These are phyloP conservation scores for Talaromyces liani DNA, from an alignment of 495 filamentous ascomycete genomes.

Conservation along the genomic window DNA sequence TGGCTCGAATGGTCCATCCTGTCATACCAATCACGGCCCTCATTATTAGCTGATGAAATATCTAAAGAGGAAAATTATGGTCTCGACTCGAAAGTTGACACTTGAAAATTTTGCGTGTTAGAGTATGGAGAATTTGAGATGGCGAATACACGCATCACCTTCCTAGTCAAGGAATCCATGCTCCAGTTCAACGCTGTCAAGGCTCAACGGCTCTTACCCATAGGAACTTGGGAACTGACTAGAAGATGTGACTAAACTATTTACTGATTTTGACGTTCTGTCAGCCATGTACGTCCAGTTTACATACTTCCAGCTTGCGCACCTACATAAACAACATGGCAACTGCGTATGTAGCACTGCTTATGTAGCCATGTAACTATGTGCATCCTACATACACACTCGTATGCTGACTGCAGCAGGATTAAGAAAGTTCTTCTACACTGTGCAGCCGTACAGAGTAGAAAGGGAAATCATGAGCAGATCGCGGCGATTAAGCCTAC, in stretches of 20 bases:
- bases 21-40: background rate
- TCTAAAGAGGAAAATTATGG: background rate
- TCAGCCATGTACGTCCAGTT: no score
- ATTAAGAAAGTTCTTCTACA: background rate
- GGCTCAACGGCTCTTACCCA: background rate
- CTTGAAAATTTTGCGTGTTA: background rate
- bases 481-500: background rate
- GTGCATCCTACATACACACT: background rate
- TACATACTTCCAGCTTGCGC: no score
- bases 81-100: background rate
- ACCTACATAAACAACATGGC: no score
- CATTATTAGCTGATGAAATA: background rate
- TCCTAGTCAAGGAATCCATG: background rate
- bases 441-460: background rate
- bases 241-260: no score
- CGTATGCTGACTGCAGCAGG: background rate
- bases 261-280: no score
- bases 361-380: no score
- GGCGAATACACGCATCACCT: background rate
- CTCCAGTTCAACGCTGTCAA: background rate
- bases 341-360: no score
- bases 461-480: background rate
- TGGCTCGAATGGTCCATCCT: background rate
- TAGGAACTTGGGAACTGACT: no score
- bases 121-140: background rate